Evolutionary conservation across 805 yeast species (phyloP), one percentile per base, ranked within the genome.

Genomic region (Nakazawaea ishiwadae): DNA sequence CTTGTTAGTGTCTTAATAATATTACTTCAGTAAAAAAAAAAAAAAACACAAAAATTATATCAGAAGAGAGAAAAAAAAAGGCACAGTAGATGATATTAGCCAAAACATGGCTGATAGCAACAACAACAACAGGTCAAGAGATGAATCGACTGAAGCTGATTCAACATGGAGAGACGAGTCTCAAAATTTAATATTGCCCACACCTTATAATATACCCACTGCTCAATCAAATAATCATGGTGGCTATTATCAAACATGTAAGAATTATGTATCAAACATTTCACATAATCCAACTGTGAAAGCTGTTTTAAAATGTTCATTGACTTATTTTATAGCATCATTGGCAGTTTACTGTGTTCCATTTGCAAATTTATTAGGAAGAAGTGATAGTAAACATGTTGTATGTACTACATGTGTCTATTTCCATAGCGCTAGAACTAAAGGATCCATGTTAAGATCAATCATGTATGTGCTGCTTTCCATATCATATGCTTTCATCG

Each of bases 351-450:
- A 81, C 56, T 70, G 69, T 50, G 53, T 69, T 1, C 62, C 73
- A 1, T 62, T 80, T 35, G 69, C 79, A 9, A 51, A 58, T 14
- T 45, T 77, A 2, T 55, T 84, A 32, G 95, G 95, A 0, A 56
- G 62, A 27, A 70, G 84, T 19, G 90, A 84, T 59, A 77, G 84
- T 9, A 86, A 86, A 56, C 96, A 86, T 63, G 73, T 84, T 48
- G 79, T 83, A 3, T 88, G 95, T 29, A 87, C 95, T 0, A 82
- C 82, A 8, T 83, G 86, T 1, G 93, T 86, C 2, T 87, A 87
- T 58, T 86, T 87, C 65, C 93, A 86, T 54, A 88, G 95, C 0
- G 74, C 90, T 1, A 60, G 95, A 37, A 73, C 93, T 0, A 74
- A 76, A 43, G 96, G 96, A 0, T 76, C 86, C 15, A 86, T 86